These are phyloP conservation scores for Colletotrichum truncatum DNA, from an alignment of 2,329 filamentous ascomycete genomes.

Conservation along the genomic window DNA sequence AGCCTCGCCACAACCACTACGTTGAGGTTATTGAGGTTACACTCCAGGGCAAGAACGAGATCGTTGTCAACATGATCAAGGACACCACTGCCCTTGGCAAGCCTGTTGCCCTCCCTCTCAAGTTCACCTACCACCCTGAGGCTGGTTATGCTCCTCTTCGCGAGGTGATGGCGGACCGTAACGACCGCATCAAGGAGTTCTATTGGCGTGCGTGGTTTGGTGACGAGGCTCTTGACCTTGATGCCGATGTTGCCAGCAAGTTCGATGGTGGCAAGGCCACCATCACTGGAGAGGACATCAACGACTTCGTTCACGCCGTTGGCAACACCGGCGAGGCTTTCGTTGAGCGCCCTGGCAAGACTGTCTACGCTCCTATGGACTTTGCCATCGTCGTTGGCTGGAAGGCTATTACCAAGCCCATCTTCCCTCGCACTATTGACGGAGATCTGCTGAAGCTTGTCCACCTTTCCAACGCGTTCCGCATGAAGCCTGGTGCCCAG, in stretches of 20 bases:
- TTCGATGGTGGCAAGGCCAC: constrained; percentile 91
- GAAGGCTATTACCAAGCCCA: constrained; percentile 99
- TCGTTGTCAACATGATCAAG: constrained; percentile 91
- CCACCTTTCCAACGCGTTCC: constrained; percentile 96
- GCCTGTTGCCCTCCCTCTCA: constrained; percentile 83
- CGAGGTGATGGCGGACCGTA: constrained; percentile 95
- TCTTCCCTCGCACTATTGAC: constrained; percentile 96
- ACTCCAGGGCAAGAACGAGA: constrained; percentile 78
- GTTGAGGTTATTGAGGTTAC: constrained; percentile 89
- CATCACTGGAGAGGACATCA: constrained; percentile 92
- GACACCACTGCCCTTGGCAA: constrained; percentile 87
- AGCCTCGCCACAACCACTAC: constrained; percentile 85
- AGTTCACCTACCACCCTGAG: constrained; percentile 94
- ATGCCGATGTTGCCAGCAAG: constrained; percentile 83
- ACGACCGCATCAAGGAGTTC: constrained; percentile 99
- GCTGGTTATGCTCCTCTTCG: constrained; percentile 97
- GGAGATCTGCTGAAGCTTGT: constrained; percentile 96
- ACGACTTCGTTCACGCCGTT: constrained; percentile 98
- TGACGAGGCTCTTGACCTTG: constrained; percentile 82
- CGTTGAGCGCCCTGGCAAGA: constrained; percentile 93
- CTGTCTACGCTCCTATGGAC: constrained; percentile 96
- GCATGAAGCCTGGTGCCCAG: constrained; percentile 95
- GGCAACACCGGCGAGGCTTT: constrained; percentile 98
- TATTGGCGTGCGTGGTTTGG: constrained; percentile 99
- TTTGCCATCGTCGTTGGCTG: constrained; percentile 98